A percentile compares a stretch with the other conserved stretches of the same genome.
Evolutionary conservation across 2,329 filamentous ascomycete genomes (phyloP).

Genomic region (Aspergillus oerlinghausenensis): DNA sequence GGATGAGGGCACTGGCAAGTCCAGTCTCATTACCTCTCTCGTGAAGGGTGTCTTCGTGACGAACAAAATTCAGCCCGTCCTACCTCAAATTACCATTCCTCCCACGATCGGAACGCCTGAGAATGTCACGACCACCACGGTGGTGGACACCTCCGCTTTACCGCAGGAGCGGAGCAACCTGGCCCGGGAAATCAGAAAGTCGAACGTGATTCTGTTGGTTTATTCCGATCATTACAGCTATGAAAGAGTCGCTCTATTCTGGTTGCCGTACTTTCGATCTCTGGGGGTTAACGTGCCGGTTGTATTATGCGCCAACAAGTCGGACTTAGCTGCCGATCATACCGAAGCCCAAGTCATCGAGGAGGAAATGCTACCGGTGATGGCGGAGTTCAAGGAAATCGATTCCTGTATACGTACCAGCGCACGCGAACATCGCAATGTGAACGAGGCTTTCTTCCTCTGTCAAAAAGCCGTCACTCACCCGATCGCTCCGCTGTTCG

Average conservation of each 20-base stretch:
- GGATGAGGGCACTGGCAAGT: constrained; percentile 93
- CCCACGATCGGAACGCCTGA: constrained; percentile 89
- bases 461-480: constrained; percentile 98
- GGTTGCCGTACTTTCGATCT: constrained; percentile 97
- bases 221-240: constrained; percentile 99
- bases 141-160: constrained; percentile 93
- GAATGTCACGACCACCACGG: constrained; percentile 86
- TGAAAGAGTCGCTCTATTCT: constrained; percentile 92
- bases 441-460: constrained; percentile 94
- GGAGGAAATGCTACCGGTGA: constrained; percentile 96
- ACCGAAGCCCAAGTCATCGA: constrained; percentile 81
- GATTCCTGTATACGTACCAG: constrained; percentile 96
- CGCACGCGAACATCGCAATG: constrained; percentile 84
- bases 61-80: constrained; percentile 88
- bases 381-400: constrained; percentile 98
- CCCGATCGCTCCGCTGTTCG: constrained; percentile 91
- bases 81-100: constrained; percentile 92
- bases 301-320: constrained; percentile 94
- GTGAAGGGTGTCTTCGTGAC: constrained; percentile 97
- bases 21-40: constrained; percentile 85
- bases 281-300: constrained; percentile 98
- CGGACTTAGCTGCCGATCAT: constrained; percentile 72
- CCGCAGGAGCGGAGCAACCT: constrained; percentile 88
- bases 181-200: constrained; percentile 91
- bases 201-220: constrained; percentile 92